Evolutionary conservation across 139 green algal genomes (phyloP), one percentile per base, ranked within the genome.

Genomic region (Haematococcus lacustris): DNA sequence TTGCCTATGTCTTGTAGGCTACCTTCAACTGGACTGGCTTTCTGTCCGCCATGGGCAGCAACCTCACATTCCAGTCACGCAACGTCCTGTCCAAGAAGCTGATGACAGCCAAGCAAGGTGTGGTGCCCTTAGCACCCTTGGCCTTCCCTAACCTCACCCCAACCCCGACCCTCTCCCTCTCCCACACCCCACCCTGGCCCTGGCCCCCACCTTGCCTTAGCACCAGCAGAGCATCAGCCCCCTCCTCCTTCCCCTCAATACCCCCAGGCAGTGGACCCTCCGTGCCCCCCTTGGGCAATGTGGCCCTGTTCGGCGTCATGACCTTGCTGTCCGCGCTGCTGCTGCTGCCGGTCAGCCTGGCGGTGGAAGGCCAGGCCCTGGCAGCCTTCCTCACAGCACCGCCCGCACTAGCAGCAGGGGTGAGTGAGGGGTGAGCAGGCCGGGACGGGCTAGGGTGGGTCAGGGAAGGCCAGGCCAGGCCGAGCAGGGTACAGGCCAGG

Each of bases 71-170:
- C 83, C 79, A 84, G 83, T 91, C 78, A 34, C 84, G 96, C 37
- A 99, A 99, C 77, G 95, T 99, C 51, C 85, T 99, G 37, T 92
- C 78, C 74, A 99, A 99, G 82, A 98, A 99, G 87, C 85, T 98
- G 70, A 98, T 99, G 94, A 77, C 95, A 30, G 4, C 17, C 21
- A 64, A 64, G 53, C 53, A 21, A n/a, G n/a, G n/a, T n/a, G n/a
- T n/a, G n/a, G n/a, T n/a, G n/a, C n/a, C n/a, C n/a, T n/a, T n/a
- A n/a, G n/a, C n/a, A n/a, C n/a, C n/a, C n/a, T n/a, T n/a, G n/a
- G n/a, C n/a, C n/a, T n/a, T n/a, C n/a, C n/a, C n/a, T n/a, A n/a
- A n/a, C n/a, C n/a, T n/a, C n/a, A n/a, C n/a, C n/a, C n/a, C n/a
- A n/a, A n/a, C n/a, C n/a, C n/a, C n/a, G n/a, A n/a, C n/a, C n/a